These are phyloP conservation scores for Spergularia bocconei DNA, from an alignment of 148 eudicot genomes.

Conservation along the genomic window DNA sequence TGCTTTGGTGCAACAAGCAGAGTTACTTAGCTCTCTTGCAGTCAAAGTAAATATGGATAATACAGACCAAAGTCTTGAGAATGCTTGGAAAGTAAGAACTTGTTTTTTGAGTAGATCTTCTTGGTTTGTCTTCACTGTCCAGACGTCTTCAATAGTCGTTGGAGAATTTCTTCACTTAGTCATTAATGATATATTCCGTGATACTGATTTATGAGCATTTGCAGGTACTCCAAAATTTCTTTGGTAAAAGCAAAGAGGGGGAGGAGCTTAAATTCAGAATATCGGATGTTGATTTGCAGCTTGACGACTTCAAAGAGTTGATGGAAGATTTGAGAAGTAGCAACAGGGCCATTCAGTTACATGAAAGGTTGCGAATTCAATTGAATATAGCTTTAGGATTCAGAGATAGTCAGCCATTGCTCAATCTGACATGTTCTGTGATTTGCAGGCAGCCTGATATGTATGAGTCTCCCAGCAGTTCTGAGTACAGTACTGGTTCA, in stretches of 20 bases:
- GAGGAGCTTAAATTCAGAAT: slow-evolving; percentile 32
- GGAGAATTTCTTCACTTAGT: not conserved
- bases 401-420: not conserved
- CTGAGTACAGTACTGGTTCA: slow-evolving; percentile 82
- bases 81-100: slow-evolving; percentile 85
- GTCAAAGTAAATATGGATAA: slow-evolving; percentile 71
- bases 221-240: slow-evolving; percentile 69
- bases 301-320: slow-evolving; percentile 54
- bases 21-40: slow-evolving; percentile 87
- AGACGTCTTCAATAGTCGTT: not conserved
- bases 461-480: slow-evolving; percentile 69
- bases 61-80: slow-evolving; percentile 74
- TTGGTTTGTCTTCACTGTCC: not conserved
- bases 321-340: slow-evolving; percentile 56
- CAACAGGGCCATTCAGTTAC: slow-evolving; percentile 44
- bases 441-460: slow-evolving; percentile 59
- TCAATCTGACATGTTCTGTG: slow-evolving; percentile 15
- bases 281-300: slow-evolving; percentile 49
- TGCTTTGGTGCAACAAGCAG: slow-evolving; percentile 83
- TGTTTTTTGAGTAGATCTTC: not conserved
- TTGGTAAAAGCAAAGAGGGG: slow-evolving; percentile 56
- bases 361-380: slow-evolving; percentile 51
- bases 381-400: not conserved
- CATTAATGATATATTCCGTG: slow-evolving; percentile 2
- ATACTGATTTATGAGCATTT: slow-evolving; percentile 14